A percentile compares a stretch with the other conserved stretches of the same genome.
These are phyloP conservation scores for Leccinum olivaceoglutinosum DNA, from an alignment of 1,284 basidiomycete genomes.

Conservation along the genomic window DNA sequence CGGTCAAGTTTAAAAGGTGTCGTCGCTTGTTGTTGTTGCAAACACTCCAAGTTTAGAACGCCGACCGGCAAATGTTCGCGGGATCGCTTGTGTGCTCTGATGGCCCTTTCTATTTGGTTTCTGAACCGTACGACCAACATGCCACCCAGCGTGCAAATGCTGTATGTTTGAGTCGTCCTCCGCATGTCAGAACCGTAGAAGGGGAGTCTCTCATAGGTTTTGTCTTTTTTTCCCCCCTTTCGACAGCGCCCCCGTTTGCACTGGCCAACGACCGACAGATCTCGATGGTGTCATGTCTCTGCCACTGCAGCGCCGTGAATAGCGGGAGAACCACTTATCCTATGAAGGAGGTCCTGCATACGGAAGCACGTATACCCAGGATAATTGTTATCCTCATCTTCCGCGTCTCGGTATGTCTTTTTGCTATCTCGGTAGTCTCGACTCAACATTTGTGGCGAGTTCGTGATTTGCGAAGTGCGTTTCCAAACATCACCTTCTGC, in stretches of 20 bases:
- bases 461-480: not conserved
- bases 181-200: not conserved
- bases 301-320: constrained; percentile 11
- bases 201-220: constrained; percentile 1
- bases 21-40: constrained; percentile 23
- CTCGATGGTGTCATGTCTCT: constrained; percentile 10
- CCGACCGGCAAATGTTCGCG: constrained; percentile 29
- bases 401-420: constrained; percentile 4
- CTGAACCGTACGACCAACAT: not conserved
- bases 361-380: not conserved
- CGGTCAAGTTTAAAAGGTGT: constrained; percentile 19
- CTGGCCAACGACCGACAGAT: constrained; percentile 3
- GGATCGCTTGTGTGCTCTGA: constrained; percentile 18
- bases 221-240: not conserved
- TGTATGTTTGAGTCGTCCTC: not conserved
- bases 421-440: not conserved
- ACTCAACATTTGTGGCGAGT: not conserved
- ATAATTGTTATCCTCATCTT: not conserved
- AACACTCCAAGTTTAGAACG: constrained; percentile 14
- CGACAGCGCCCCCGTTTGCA: constrained; percentile 2
- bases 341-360: not conserved
- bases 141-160: not conserved
- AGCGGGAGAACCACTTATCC: constrained; percentile 4
- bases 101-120: constrained; percentile 1
- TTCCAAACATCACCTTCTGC: not conserved